Conservation (phyloP, 257 asterid species). For the Penstemon davidsonii region DNA sequence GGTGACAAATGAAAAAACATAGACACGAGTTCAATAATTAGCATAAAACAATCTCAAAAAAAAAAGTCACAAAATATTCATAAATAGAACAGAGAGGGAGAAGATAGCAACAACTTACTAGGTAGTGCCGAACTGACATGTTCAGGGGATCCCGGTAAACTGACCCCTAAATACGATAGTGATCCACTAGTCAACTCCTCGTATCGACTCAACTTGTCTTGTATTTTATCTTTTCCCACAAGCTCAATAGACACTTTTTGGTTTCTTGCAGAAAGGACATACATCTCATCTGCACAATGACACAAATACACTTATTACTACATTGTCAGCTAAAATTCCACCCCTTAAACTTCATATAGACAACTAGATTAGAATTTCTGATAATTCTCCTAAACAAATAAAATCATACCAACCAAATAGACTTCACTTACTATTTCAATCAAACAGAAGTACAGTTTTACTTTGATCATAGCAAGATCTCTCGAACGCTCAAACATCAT, state of each 20-base stretch:
- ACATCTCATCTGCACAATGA: slow-evolving; percentile 80
- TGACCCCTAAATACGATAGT: slow-evolving; percentile 72
- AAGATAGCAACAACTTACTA: slow-evolving; percentile 48
- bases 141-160: slow-evolving; percentile 58
- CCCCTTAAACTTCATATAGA: background rate
- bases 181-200: slow-evolving; percentile 85
- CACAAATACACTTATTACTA: slow-evolving; percentile 12
- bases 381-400: background rate
- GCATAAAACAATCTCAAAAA: background rate
- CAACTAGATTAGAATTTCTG: background rate
- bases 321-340: slow-evolving; percentile 20
- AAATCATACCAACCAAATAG: background rate
- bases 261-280: slow-evolving; percentile 88
- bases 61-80: background rate
- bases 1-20: slow-evolving; percentile 1
- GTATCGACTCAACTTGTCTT: slow-evolving; percentile 74
- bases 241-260: slow-evolving; percentile 80
- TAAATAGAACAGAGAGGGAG: slow-evolving; percentile 16
- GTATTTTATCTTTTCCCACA: slow-evolving; percentile 77
- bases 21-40: slow-evolving; percentile 9
- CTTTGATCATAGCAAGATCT: slow-evolving; percentile 14
- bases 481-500: background rate
- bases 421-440: background rate
- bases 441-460: background rate
- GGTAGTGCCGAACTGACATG: slow-evolving; percentile 59